Conservation (phyloP, 176 grass and related monocot species). For the Cymbopogon citratus region DNA sequence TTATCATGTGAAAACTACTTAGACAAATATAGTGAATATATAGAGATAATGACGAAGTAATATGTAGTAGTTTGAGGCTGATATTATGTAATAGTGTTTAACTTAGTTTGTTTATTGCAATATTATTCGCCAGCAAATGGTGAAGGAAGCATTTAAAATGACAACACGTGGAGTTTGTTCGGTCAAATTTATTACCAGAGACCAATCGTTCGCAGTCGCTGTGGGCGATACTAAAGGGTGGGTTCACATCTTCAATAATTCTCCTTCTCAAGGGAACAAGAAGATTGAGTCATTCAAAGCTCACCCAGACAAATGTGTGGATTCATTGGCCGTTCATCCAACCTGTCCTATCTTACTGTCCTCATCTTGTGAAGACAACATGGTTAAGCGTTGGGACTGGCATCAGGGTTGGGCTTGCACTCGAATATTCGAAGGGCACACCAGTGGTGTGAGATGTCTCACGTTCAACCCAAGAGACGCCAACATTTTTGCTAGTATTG, state of each 20-base stretch:
- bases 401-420: conserved; percentile 49
- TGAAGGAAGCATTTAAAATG: background rate
- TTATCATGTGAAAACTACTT: too few relatives aligned
- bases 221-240: conserved; percentile 41
- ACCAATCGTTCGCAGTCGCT: conserved; percentile 35
- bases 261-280: conserved; percentile 5
- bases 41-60: too few relatives aligned
- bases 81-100: too few relatives aligned
- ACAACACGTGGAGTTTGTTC: background rate
- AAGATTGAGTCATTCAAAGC: conserved; percentile 38
- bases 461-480: conserved; percentile 47
- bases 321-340: conserved; percentile 52
- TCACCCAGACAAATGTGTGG: background rate
- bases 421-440: conserved; percentile 42
- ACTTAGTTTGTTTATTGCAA: too few relatives aligned
- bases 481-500: conserved; percentile 53
- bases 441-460: conserved; percentile 26
- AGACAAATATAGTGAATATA: too few relatives aligned
- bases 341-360: conserved; percentile 51
- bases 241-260: conserved; percentile 38
- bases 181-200: conserved; percentile 49
- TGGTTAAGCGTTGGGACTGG: conserved; percentile 67
- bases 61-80: too few relatives aligned
- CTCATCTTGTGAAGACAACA: conserved; percentile 35
- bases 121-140: background rate